These are phyloP conservation scores for Neospermospora avenae DNA, from an alignment of 2,329 filamentous ascomycete genomes.

Conservation along the genomic window DNA sequence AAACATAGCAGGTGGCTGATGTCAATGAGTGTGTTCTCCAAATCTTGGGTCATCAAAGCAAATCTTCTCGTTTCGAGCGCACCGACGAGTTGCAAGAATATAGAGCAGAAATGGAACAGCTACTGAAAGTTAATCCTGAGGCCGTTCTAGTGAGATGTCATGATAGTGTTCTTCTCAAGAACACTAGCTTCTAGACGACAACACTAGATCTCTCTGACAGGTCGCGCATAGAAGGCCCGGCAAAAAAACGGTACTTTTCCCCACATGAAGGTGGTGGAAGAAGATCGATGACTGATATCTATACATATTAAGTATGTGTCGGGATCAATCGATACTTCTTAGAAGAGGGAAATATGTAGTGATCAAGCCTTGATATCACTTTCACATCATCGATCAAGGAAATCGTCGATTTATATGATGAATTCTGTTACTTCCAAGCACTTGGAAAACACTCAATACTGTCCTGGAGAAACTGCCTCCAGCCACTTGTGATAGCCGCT, in stretches of 20 bases:
- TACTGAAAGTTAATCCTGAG: conserved; percentile 10
- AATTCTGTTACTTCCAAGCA: conserved; percentile 13
- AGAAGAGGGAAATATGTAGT: conserved; percentile 1
- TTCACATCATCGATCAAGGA: conserved; percentile 24
- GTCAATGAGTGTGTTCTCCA: conserved; percentile 18
- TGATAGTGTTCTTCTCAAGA: conserved; percentile 17
- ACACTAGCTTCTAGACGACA: conserved; percentile 11
- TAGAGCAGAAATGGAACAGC: conserved; percentile 14
- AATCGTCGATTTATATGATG: not conserved
- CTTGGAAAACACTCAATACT: conserved; percentile 27
- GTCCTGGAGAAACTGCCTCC: conserved; percentile 27
- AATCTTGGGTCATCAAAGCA: conserved; percentile 13
- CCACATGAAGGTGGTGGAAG: conserved; percentile 23
- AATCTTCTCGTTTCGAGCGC: conserved; percentile 3
- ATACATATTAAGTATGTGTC: conserved; percentile 23
- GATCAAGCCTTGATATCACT: conserved; percentile 21
- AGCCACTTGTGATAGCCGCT: conserved; percentile 26
- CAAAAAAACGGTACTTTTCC: conserved; percentile 20
- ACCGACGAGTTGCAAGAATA: conserved; percentile 14
- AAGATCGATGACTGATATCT: no score
- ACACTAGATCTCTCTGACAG: conserved; percentile 10
- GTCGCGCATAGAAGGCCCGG: conserved; percentile 16
- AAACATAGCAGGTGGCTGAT: not conserved
- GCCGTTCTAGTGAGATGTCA: conserved; percentile 21
- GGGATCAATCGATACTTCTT: conserved; percentile 21